These are phyloP conservation scores for Verticillium nubilum DNA, from an alignment of 2,329 filamentous ascomycete species.

Conservation along the genomic window DNA sequence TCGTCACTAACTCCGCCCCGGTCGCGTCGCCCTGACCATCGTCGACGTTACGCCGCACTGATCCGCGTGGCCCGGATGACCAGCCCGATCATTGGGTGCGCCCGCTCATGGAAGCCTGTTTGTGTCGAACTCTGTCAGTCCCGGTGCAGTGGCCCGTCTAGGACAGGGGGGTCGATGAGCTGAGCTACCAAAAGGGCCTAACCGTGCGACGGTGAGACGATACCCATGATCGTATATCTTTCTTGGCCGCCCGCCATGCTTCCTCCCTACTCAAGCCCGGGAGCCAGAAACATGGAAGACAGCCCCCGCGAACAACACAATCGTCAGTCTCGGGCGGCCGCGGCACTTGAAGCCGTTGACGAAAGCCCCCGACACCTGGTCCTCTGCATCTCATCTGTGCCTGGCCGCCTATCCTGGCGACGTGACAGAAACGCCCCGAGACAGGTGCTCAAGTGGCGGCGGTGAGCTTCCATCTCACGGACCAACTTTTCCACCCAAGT, in stretches of 20 bases:
- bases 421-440: background rate
- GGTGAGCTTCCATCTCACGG: background rate
- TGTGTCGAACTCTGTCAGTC: background rate
- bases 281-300: background rate
- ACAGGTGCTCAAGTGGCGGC: background rate
- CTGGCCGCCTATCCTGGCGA: background rate
- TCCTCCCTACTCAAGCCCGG: background rate
- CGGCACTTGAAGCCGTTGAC: background rate
- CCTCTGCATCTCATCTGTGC: background rate
- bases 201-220: background rate
- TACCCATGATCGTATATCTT: background rate
- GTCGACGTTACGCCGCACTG: background rate
- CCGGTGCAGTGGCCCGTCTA: background rate
- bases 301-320: background rate
- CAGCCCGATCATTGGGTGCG: background rate
- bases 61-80: background rate
- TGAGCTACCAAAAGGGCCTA: background rate
- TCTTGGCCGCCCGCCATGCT: background rate
- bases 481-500: background rate
- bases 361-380: background rate
- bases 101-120: background rate
- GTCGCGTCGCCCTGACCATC: background rate
- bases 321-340: background rate
- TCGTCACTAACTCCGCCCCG: background rate
- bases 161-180: background rate